Percentiles rank a stretch among this genome's conserved stretches.
Conservation (phyloP, 192 early-diverging fungal species). For the Chytriomyces sp. region DNA sequence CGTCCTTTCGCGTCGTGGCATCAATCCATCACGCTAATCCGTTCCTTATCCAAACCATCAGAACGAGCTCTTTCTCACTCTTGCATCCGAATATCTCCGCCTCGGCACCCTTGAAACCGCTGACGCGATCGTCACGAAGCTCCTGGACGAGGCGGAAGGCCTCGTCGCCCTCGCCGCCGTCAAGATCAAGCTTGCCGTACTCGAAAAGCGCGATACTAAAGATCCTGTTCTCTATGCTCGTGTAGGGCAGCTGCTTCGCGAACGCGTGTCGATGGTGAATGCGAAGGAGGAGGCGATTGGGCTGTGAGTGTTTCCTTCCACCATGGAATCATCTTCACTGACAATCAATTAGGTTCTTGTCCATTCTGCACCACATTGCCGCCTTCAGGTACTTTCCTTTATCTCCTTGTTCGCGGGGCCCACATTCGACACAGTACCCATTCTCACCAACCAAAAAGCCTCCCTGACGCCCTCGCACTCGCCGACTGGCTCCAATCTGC, state of each 20-base stretch:
- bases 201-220: background rate
- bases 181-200: slow-evolving; percentile 4
- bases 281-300: background rate
- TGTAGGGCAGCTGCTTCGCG: background rate
- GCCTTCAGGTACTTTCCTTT: background rate
- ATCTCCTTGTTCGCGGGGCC: background rate
- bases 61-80: slow-evolving; percentile 11
- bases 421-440: no score
- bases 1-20: background rate
- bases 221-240: background rate
- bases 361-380: slow-evolving; percentile 19
- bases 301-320: background rate
- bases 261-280: background rate
- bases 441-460: background rate
- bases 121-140: slow-evolving; percentile 1
- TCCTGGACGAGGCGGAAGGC: slow-evolving; percentile 7
- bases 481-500: slow-evolving; percentile 6
- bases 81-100: slow-evolving; percentile 17
- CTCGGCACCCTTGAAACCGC: background rate
- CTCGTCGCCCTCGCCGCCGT: slow-evolving; percentile 9
- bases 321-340: background rate
- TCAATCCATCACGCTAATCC: background rate
- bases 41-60: background rate
- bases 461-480: slow-evolving; percentile 4
- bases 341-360: background rate